Evolutionary conservation across 2,329 filamentous ascomycete genomes (phyloP), one percentile per base, ranked within the genome.

Genomic region (Drechslerella coelobrocha): DNA sequence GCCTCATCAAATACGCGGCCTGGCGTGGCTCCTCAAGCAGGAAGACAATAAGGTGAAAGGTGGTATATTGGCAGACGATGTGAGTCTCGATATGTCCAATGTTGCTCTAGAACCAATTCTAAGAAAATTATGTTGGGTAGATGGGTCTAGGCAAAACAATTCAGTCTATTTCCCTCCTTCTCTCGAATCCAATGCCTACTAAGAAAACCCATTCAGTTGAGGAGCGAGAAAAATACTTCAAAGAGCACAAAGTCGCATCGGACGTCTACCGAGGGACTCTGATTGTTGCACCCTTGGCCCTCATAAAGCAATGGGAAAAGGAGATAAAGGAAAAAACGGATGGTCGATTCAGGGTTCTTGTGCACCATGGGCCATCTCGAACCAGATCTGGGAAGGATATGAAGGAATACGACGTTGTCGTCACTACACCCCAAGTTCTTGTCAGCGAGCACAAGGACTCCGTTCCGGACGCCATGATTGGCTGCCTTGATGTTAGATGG

Each of bases 81-180:
- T 75, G 69, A 57, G 66, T 17, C 62, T n/a, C 17, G 52, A 8
- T n/a, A 27, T 56, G 27, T 61, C 47, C 60, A 55, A 61, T 45
- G 51, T 26, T 24, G 26, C 52, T 43, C 27, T 17, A 54, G 23
- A 26, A 7, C 14, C 19, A 24, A 26, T 41, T 48, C 37, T 61
- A 10, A 61, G 39, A 9, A 19, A 23, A 27, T 19, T 19, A 9
- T 14, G 24, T 21, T 6, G 17, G 24, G 21, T 66, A 77, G 74
- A 95, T 97, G 93, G 93, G 93, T 74, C 82, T 97, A 12, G 94
- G 94, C 66, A 99, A 99, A 82, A 99, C 94, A 0, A 85, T 99
- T 12, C 94, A 99, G 80, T 91, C 92, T 0, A 90, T 99, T 63
- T 88, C 93, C 0, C 83, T 97, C 29, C 89, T 99, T 43, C 83